phyloP scores from a whole-genome alignment of 2,329 filamentous ascomycete species.

The Calycina marina region DNA sequence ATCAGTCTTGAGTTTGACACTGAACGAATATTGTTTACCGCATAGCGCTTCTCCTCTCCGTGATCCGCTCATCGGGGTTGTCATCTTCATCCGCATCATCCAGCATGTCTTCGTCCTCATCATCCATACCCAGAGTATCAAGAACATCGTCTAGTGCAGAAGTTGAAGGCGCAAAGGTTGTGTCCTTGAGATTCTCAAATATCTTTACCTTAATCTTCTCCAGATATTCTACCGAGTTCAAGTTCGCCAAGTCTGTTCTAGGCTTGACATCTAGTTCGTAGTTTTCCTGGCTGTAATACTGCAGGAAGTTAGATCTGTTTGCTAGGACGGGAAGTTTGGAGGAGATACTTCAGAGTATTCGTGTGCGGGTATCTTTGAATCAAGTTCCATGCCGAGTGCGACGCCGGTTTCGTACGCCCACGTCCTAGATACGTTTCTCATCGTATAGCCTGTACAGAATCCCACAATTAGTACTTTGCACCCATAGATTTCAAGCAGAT shows the following conservation, averaged over 20 bases:
- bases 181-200: constrained; percentile 1
- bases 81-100: constrained; percentile 1
- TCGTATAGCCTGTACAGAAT: constrained; percentile 1
- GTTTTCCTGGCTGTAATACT: neutral
- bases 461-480: too few relatives aligned
- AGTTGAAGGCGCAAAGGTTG: neutral
- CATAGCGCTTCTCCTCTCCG: neutral
- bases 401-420: constrained; percentile 1
- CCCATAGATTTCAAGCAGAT: too few relatives aligned
- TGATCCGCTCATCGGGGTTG: neutral
- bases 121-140: neutral
- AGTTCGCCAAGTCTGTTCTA: neutral
- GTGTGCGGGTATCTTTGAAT: neutral
- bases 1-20: neutral
- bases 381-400: neutral
- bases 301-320: neutral
- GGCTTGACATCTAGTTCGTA: constrained; percentile 1
- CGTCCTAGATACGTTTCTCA: neutral
- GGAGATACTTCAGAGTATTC: neutral
- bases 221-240: neutral
- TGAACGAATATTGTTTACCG: neutral
- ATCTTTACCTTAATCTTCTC: neutral
- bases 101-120: neutral
- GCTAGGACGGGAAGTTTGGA: neutral
- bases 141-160: neutral